Base-by-base conservation (phyloP, 306 rosid genomes). In the Sechiopsis laciniata region DNA sequence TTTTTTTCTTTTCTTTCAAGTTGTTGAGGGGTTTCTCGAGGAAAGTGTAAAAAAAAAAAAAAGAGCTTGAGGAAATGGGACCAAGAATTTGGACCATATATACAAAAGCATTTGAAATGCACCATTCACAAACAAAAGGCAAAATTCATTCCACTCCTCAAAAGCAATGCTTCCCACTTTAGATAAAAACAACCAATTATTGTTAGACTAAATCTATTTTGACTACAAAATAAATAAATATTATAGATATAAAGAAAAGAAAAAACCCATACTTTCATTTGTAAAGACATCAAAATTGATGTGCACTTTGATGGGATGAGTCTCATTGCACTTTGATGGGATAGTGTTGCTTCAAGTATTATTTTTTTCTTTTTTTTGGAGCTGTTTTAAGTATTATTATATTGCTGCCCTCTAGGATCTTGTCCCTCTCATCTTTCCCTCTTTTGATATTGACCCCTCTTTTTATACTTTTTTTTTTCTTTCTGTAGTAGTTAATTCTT, bases 91-190 rank as follows among this genome's bases (percentile, higher is more conserved):
- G 73, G 40, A 69, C 42, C 8, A 69, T 12, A 69, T 48, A 48
- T 69, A 14, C 21, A 69, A 63, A 69, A 50, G 73, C 58, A 48
- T 19, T 20, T 20, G 56, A 20, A 67, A 66, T 46, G 35, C 20
- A 45, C 10, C 72, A 5, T 21, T 68, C 73, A 68, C n/a, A 67
- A 21, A 67, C 1, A 46, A 67, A 67, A 46, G 19, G 37, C 35
- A 67, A 20, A 6, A 20, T 12, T 20, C 11, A 67, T 21, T 68
- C 57, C 73, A 45, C 56, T 46, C 56, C 56, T 68, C 12, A 67
- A 67, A 67, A 67, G 72, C 51, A 45, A 67, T 5, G 72, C 72
- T 10, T 67, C 51, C 16, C 56, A 67, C 72, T 67, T 67, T 67
- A 46, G 19, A 67, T 46, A 45, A 66, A 66, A n/a, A 8, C 13